Conservation (phyloP, 495 filamentous ascomycete genomes). For the Aeminium ludgeri region DNA sequence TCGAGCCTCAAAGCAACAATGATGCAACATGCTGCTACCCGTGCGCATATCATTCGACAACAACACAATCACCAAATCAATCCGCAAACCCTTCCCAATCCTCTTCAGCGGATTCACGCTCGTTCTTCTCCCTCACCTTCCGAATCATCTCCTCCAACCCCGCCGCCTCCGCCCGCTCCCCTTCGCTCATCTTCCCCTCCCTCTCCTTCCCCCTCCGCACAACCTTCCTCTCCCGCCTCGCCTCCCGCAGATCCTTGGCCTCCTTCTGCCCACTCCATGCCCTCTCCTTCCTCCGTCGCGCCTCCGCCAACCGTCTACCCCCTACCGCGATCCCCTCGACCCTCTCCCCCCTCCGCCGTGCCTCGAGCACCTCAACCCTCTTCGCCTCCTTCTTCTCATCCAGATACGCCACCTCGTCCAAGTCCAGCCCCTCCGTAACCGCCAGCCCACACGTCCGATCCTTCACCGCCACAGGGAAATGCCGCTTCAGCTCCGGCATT, state of each 20-base stretch:
- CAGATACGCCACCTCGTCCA: slow-evolving; percentile 48
- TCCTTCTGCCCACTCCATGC: slow-evolving; percentile 81
- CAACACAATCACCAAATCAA: slow-evolving; percentile 16
- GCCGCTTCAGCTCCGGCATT: slow-evolving; percentile 69
- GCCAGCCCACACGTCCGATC: slow-evolving; percentile 27
- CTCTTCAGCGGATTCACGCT: slow-evolving; percentile 21
- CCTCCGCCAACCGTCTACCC: too few relatives aligned
- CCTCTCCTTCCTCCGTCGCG: slow-evolving; percentile 38
- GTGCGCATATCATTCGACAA: too few relatives aligned
- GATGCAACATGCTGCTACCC: too few relatives aligned
- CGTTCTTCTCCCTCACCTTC: slow-evolving; percentile 42
- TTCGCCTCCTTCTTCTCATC: slow-evolving; percentile 63
- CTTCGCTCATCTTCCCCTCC: slow-evolving; percentile 51
- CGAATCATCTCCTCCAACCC: slow-evolving; percentile 61
- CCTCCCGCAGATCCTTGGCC: slow-evolving; percentile 44
- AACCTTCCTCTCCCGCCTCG: slow-evolving; percentile 57
- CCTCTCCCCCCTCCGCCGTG: slow-evolving; percentile 22
- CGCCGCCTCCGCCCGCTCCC: slow-evolving; percentile 49
- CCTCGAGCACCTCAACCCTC: slow-evolving; percentile 38
- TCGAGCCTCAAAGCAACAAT: too few relatives aligned
- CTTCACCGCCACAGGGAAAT: slow-evolving; percentile 4
- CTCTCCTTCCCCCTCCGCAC: slow-evolving; percentile 52
- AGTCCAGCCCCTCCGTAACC: slow-evolving; percentile 51
- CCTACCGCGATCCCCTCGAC: slow-evolving; percentile 12
- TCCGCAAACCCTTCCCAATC: slow-evolving; percentile 23